Conservation (phyloP, 257 asterid genomes). For the Fraxinus americana region DNA sequence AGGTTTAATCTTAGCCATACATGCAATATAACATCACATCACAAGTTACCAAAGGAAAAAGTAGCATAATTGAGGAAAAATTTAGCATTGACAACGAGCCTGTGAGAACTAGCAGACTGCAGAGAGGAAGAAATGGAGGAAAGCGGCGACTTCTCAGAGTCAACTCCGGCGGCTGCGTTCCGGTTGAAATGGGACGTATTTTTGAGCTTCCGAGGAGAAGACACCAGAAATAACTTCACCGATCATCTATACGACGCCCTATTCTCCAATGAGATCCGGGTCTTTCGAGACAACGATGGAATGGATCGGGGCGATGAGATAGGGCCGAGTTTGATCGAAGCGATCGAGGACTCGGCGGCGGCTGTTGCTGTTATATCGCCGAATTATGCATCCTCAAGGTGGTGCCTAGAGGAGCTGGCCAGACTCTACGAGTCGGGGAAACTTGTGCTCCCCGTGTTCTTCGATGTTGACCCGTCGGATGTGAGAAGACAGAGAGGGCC, state of each 20-base stretch:
- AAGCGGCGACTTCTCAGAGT: not conserved
- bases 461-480: conserved; percentile 22
- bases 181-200: conserved; percentile 10
- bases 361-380: conserved; percentile 35
- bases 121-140: not conserved
- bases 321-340: not conserved
- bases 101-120: not conserved
- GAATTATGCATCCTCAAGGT: conserved; percentile 35
- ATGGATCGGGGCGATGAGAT: conserved; percentile 34
- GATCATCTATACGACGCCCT: conserved; percentile 28
- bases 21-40: not conserved
- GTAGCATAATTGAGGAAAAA: not conserved
- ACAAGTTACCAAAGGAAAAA: too few relatives aligned
- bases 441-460: not conserved
- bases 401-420: conserved; percentile 44
- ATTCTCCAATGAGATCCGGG: conserved; percentile 21
- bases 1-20: not conserved
- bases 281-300: conserved; percentile 31
- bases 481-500: conserved; percentile 35
- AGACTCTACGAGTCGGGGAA: not conserved
- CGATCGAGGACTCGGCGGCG: conserved; percentile 8
- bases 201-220: conserved; percentile 26
- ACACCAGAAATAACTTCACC: conserved; percentile 30
- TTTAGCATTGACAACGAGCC: not conserved
- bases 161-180: conserved; percentile 12